Evolutionary conservation across 768 basidiomycete genomes (phyloP), one percentile per base, ranked within the genome.

Genomic region (Lactarius sanguifluus): DNA sequence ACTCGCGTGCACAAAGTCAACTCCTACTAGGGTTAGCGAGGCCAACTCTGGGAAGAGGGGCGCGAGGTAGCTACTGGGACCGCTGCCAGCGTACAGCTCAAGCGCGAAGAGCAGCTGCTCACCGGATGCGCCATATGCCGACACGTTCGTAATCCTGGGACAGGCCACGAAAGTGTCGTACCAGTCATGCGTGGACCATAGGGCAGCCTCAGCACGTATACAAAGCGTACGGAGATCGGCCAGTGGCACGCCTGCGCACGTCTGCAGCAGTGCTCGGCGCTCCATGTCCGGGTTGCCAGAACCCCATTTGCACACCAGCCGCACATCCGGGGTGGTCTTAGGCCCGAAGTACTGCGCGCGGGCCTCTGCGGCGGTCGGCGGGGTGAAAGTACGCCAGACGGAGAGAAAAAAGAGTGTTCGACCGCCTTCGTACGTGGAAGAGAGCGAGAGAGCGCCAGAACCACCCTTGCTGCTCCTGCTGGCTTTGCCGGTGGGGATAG

Each of bases 351-450:
- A 64, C 8, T 28, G 58, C 4, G 59, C 52, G 25, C 58, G 66
- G 34, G 63, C 66, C 12, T 67, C 66, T 1, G 18, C 20, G 20
- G 59, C 13, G 2, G 66, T 59, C 18, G 40, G 66, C 2, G 62
- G 62, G 40, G 57, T 32, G 52, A 67, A 67, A 13, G 32, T n/a
- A 25, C 66, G 61, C 66, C 62, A 67, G 23, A 58, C 62, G n/a
- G 57, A 25, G 41, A 67, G 66, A 4, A 30, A 2, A 16, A 67
- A 55, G 6, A 63, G 61, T 18, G 62, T 67, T 25, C 28, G 66
- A 40, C 41, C 57, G 50, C 59, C 50, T 32, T 34, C 30, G n/a
- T 52, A 45, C 1, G 40, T 13, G 23, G 40, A 59, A 20, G 57
- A 64, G 40, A 67, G 57, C 47, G 57, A 45, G 62, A 67, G 61